Evolutionary conservation across 2,329 filamentous ascomycete genomes (phyloP).

Genomic region (Fusarium circinatum): DNA sequence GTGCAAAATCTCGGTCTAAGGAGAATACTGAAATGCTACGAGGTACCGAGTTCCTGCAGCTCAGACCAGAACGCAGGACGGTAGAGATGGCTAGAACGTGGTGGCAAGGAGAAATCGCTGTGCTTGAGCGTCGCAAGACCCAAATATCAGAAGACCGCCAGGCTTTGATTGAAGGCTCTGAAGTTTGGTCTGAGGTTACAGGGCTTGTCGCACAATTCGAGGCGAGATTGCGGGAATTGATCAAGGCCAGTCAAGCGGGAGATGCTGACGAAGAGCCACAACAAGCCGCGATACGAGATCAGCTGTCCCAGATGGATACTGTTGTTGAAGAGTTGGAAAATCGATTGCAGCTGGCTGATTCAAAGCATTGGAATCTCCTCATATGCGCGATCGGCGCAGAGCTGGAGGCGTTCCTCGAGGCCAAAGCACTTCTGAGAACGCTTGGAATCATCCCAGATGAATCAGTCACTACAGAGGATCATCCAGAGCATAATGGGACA

Average conservation of each 20-base stretch:
- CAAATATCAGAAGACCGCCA: constrained; percentile 69
- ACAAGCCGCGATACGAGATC: constrained; percentile 55
- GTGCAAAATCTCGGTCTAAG: constrained; percentile 17
- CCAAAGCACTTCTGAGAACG: constrained; percentile 62
- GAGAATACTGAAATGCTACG: constrained; percentile 46
- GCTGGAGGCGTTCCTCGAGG: constrained; percentile 72
- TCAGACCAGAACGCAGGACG: constrained; percentile 73
- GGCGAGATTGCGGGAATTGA: constrained; percentile 64
- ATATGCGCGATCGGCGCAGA: constrained; percentile 82
- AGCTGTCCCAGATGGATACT: constrained; percentile 65
- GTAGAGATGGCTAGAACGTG: constrained; percentile 76
- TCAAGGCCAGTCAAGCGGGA: constrained; percentile 52
- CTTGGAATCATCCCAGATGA: constrained; percentile 22
- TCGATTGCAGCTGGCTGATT: constrained; percentile 65
- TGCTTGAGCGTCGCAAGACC: constrained; percentile 64
- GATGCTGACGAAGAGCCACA: constrained; percentile 48
- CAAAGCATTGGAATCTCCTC: constrained; percentile 76
- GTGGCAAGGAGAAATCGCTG: constrained; percentile 72
- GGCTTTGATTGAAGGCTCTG: constrained; percentile 74
- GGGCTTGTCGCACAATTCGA: constrained; percentile 73
- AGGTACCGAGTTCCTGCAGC: constrained; percentile 65
- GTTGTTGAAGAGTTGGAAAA: constrained; percentile 66
- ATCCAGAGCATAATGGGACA: background rate
- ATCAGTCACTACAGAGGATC: constrained; percentile 3
- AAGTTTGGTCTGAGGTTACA: constrained; percentile 73